Evolutionary conservation across 805 yeast genomes (phyloP), one percentile per base, ranked within the genome.

Genomic region (Candida parachauliodes): DNA sequence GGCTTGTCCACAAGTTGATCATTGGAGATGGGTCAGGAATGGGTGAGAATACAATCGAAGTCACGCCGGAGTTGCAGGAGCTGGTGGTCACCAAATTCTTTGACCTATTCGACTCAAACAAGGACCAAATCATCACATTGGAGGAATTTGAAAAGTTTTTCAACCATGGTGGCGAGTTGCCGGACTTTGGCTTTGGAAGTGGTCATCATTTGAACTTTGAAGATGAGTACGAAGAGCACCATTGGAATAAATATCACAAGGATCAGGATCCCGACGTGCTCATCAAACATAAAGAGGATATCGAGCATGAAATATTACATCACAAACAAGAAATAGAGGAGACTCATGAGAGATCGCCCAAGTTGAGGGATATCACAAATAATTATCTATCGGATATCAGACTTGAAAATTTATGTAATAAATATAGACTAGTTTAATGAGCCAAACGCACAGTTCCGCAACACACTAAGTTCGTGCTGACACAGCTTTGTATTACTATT

Each of bases 161-260:
- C 7, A 57, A 59, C 2, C 61, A 58, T 9, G 94, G 94, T 7
- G 82, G 83, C 1, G 76, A 76, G 45, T 76, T 91, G 53, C 97
- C 97, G 1, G 97, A 91, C 59, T 79, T 89, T 57, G 95, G 96
- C 7, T 79, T 81, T 42, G 98, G 97, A 21, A 89, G 87, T 6
- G 96, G 96, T 19, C 96, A 89, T 54, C 96, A 89, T 62, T 82
- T 88, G 24, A 96, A 87, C 62, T 91, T 88, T 54, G 98, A 89
- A 60, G 74, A 78, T 48, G 97, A 89, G 57, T 91, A 89, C 56
- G 97, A 91, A 57, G 81, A 86, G 40, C 97, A 89, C 58, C 98
- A 89, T 59, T 91, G 97, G 97, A 76, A 81, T 43, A 69, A 88
- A 61, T 81, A 72, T 54, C 93, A 85, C 55, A 71, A 76, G 39